phyloP scores from a whole-genome alignment of 768 basidiomycete genomes.

The Trametes maxima region DNA sequence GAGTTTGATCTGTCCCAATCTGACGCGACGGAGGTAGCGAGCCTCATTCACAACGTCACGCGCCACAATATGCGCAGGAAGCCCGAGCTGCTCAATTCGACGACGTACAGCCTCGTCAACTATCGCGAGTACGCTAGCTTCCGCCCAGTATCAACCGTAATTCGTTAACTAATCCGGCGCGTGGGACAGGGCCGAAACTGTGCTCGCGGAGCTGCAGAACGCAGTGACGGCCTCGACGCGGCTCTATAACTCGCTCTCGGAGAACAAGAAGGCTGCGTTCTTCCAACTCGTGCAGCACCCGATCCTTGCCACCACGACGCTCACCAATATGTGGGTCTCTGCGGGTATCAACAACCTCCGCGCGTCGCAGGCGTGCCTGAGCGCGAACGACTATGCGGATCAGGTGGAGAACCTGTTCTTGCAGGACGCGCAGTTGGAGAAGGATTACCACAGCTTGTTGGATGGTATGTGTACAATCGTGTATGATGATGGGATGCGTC shows the following conservation, averaged over 20 bases:
- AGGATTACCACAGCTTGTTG: conserved; percentile 59
- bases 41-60: conserved; percentile 58
- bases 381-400: conserved; percentile 61
- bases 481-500: neutral
- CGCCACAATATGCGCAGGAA: conserved; percentile 62
- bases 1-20: conserved; percentile 55
- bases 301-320: conserved; percentile 57
- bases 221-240: conserved; percentile 52
- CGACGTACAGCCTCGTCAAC: conserved; percentile 63
- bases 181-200: conserved; percentile 40
- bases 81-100: conserved; percentile 63
- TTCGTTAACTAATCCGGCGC: neutral
- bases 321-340: conserved; percentile 58
- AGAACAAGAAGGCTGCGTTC: conserved; percentile 57
- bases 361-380: conserved; percentile 64
- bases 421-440: conserved; percentile 60
- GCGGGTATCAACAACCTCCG: conserved; percentile 64
- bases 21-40: conserved; percentile 46
- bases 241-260: conserved; percentile 54
- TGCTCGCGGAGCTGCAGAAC: conserved; percentile 52
- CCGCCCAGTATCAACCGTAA: neutral
- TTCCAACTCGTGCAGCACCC: conserved; percentile 74
- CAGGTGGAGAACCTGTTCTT: conserved; percentile 60
- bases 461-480: conserved; percentile 42
- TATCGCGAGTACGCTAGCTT: conserved; percentile 63